Base-by-base conservation (phyloP, 2,329 filamentous ascomycete genomes). In the Penicillium sp. region DNA sequence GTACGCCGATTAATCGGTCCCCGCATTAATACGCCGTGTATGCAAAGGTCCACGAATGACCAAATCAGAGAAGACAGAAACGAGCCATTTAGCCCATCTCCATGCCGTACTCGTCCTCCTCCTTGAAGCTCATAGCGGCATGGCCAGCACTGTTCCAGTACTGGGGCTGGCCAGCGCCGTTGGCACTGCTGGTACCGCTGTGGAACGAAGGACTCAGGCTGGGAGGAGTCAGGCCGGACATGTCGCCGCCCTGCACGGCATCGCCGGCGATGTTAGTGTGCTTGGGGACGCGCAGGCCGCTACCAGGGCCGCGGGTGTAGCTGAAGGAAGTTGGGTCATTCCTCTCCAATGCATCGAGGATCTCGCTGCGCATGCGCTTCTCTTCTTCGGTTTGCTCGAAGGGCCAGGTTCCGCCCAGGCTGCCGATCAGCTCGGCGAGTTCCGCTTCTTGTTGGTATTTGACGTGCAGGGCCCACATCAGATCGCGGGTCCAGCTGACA, bases 381-480 rank as follows among this genome's bases (percentile, higher is more conserved):
- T 97, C 93, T 55, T 97, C 94, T 63, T 99, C 94, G 2, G 88
- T 91, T 64, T 90, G 81, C 69, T 92, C 88, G 68, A 94, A 93
- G 1, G 91, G 90, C 75, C 90, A 89, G 15, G 82, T 83, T 9
- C 88, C 88, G 43, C 91, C 91, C 15, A 93, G 81, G 58, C 87
- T 86, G 33, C 82, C 80, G 57, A 96, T 87, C 51, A 85, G 81
- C 68, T 93, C 89, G 68, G 89, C 86, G 50, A 97, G 84, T 71
- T 96, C 89, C 62, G 95, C 89, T 75, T 96, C 91, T 72, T 93
- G 89, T 71, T 94, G 88, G 64, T 96, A 83, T 78, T 96, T 96
- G 70, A 90, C 83, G 71, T 96, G 88, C 59, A 96, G 80, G 79
- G 95, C 89, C 94, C 94, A 97, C 91, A 97, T 96, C 52, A 99